phyloP scores from a whole-genome alignment of 2,329 filamentous ascomycete species.

The Emmonsia crescens region DNA sequence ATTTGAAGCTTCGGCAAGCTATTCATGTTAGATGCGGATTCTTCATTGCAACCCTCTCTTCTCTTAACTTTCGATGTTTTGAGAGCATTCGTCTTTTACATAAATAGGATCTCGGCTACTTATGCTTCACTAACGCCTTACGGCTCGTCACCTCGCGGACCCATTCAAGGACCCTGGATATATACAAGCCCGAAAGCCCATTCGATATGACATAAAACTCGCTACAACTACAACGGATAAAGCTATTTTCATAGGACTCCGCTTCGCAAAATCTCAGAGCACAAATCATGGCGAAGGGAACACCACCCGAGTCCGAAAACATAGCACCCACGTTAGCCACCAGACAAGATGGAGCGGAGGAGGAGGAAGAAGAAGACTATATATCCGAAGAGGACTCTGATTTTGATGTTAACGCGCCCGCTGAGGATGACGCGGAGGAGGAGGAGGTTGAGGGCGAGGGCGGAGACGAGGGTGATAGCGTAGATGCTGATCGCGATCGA shows the following conservation, averaged over 20 bases:
- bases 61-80: too few species aligned
- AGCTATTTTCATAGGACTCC: not conserved
- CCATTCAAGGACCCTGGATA: not conserved
- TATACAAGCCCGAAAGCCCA: not conserved
- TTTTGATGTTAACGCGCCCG: slow-evolving; percentile 29
- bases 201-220: not conserved
- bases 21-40: too few species aligned
- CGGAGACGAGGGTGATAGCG: slow-evolving; percentile 19
- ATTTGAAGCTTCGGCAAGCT: too few species aligned
- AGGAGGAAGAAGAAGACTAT: slow-evolving; percentile 25
- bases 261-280: not conserved
- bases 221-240: not conserved
- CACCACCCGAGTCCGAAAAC: not conserved
- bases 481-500: slow-evolving; percentile 22
- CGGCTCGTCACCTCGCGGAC: not conserved
- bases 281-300: not conserved
- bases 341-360: not conserved
- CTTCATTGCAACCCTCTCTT: too few species aligned
- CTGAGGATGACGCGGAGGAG: slow-evolving; percentile 19
- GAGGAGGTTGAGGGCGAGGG: slow-evolving; percentile 15
- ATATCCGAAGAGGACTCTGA: slow-evolving; percentile 36
- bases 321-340: not conserved
- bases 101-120: too few species aligned
- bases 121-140: too few species aligned
- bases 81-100: too few species aligned